Evolutionary conservation across 352 stramenopile species (phyloP).

Genomic region (Lagenidium giganteum): DNA sequence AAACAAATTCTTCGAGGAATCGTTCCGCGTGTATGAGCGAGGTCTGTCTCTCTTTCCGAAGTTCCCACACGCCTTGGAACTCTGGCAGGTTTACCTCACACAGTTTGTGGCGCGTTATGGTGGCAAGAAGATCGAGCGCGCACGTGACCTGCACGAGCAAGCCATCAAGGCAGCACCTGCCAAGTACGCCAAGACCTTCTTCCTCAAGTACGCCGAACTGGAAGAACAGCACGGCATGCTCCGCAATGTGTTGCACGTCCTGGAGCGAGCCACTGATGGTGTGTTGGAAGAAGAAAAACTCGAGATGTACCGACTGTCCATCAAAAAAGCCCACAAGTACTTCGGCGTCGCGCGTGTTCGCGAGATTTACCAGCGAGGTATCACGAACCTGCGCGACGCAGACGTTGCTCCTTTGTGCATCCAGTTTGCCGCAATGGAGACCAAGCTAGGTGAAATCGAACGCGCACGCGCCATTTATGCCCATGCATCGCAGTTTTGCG

Average conservation of each 20-base stretch:
- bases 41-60: conserved; percentile 56
- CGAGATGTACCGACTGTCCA: conserved; percentile 92
- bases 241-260: conserved; percentile 93
- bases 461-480: conserved; percentile 91
- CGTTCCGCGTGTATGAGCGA: conserved; percentile 90
- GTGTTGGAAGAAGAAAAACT: conserved; percentile 85
- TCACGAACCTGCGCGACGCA: conserved; percentile 89
- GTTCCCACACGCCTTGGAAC: conserved; percentile 90
- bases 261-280: conserved; percentile 87
- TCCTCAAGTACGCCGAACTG: conserved; percentile 88
- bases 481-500: conserved; percentile 96
- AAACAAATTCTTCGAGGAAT: conserved; percentile 95
- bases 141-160: conserved; percentile 95
- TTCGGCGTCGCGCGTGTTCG: conserved; percentile 93
- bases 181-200: conserved; percentile 82
- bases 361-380: conserved; percentile 93
- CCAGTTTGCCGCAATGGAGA: conserved; percentile 95
- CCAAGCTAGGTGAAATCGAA: conserved; percentile 95
- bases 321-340: conserved; percentile 93
- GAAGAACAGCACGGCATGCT: conserved; percentile 95
- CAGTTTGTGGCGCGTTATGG: conserved; percentile 93
- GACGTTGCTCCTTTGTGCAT: conserved; percentile 89
- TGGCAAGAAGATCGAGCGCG: conserved; percentile 94
- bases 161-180: conserved; percentile 67
- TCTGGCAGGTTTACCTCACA: conserved; percentile 94